These are phyloP conservation scores for Pythium dissimile DNA, from an alignment of 352 stramenopile species.

Conservation along the genomic window DNA sequence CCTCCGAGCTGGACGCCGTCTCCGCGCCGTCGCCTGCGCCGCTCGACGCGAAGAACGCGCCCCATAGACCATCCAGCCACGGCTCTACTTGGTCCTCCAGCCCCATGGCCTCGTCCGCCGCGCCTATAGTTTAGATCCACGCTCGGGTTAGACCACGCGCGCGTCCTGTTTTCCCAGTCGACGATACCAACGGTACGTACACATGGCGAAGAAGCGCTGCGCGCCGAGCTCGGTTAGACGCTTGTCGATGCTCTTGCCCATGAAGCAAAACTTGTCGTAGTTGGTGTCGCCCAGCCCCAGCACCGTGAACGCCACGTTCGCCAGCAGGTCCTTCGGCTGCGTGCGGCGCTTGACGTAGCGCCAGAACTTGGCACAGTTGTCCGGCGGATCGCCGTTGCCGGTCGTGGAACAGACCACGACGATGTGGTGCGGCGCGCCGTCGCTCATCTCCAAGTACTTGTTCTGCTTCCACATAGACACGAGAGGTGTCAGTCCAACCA, in stretches of 20 bases:
- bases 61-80: constrained; percentile 74
- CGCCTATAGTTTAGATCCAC: too few species aligned
- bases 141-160: too few species aligned
- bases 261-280: constrained; percentile 95
- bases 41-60: constrained; percentile 38
- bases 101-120: constrained; percentile 92
- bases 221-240: constrained; percentile 87
- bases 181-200: constrained; percentile 30
- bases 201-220: constrained; percentile 64
- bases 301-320: constrained; percentile 79
- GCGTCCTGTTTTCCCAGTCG: too few species aligned
- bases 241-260: constrained; percentile 88
- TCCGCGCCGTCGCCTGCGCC: constrained; percentile 17
- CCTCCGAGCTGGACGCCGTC: constrained; percentile 27
- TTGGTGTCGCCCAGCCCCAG: constrained; percentile 96
- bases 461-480: neutral
- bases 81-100: constrained; percentile 94
- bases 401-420: constrained; percentile 94
- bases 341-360: constrained; percentile 89
- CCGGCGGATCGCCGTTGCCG: constrained; percentile 93
- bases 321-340: constrained; percentile 72
- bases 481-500: neutral
- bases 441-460: constrained; percentile 35
- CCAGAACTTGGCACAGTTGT: constrained; percentile 93
- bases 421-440: constrained; percentile 43